Evolutionary conservation across 352 stramenopile species (phyloP).

Genomic region (Phytophthora palmivora): DNA sequence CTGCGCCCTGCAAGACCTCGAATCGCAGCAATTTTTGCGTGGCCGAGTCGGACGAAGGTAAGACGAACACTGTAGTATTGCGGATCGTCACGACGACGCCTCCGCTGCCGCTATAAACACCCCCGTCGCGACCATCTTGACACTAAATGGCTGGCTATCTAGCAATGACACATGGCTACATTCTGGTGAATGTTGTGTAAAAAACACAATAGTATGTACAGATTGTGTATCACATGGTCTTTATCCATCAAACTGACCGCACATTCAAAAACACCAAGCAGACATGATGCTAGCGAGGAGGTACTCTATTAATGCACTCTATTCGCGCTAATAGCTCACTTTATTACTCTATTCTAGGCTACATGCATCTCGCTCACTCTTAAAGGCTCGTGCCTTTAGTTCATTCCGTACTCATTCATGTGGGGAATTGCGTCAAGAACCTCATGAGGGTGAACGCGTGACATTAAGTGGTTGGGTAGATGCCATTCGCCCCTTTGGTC

Average conservation of each 20-base stretch:
- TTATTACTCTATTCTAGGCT: slow-evolving; percentile 24
- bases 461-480: slow-evolving; percentile 86
- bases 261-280: slow-evolving; percentile 30
- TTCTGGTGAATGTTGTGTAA: slow-evolving; percentile 7
- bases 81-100: slow-evolving; percentile 57
- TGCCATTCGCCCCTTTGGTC: slow-evolving; percentile 74
- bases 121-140: slow-evolving; percentile 53
- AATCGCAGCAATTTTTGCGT: slow-evolving; percentile 44
- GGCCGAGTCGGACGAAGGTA: slow-evolving; percentile 28
- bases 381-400: slow-evolving; percentile 36
- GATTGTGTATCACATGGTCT: slow-evolving; percentile 1
- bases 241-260: slow-evolving; percentile 25
- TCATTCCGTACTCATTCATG: slow-evolving; percentile 81
- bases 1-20: slow-evolving; percentile 47
- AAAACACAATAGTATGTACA: neutral
- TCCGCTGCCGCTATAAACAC: slow-evolving; percentile 53
- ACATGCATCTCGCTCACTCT: slow-evolving; percentile 13
- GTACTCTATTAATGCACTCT: slow-evolving; percentile 3
- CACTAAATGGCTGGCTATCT: slow-evolving; percentile 30
- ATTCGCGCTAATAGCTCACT: neutral
- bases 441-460: slow-evolving; percentile 60
- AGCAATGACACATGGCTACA: slow-evolving; percentile 21
- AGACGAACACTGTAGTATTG: slow-evolving; percentile 66
- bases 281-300: slow-evolving; percentile 41
- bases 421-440: slow-evolving; percentile 67